Evolutionary conservation across 495 filamentous ascomycete genomes (phyloP), one percentile per base, ranked within the genome.

Genomic region (Penicillium waksmanii): DNA sequence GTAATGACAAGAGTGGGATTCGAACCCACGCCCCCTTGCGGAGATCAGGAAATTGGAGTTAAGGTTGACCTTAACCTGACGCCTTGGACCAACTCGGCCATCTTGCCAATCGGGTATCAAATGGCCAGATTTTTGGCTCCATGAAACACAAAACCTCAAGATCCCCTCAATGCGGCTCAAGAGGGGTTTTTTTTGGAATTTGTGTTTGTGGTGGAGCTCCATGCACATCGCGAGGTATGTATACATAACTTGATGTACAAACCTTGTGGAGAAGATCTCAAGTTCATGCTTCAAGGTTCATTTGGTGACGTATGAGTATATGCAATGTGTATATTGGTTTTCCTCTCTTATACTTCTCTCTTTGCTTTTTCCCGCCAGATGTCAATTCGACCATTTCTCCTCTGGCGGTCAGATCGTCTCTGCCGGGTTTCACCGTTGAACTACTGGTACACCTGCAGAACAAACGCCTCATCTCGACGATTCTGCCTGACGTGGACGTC

Each of bases 71-170:
- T 72, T 72, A 72, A 72, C 69, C 69, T 72, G 67, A 66, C 69
- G 69, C 69, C 69, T 72, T 72, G 56, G 69, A 72, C 69, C 69
- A 72, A 72, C 69, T 72, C 69, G 69, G 69, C 69, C 69, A 72
- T 72, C 69, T 72, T 72, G 62, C 69, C 69, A 57, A 48, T 57
- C 49, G 31, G 48, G 58, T 64, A 49, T n/a, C 19, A 15, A 1
- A 18, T 13, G 1, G 17, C 0, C 13, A 1, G 17, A 46, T 19
- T 12, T 53, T 56, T 59, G 49, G 34, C n/a, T 13, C 33, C n/a
- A 56, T 62, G 9, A 57, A 2, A 2, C 17, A 17, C 7, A 21
- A 44, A 12, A 44, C 8, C 40, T 21, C n/a, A 1, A 12, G 17
- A 19, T 3, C 17, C 8, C 17, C n/a, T 19, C 12, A 44, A 44